Conservation (phyloP, 2,329 filamentous ascomycete species). For the Epichloe uncinata region DNA sequence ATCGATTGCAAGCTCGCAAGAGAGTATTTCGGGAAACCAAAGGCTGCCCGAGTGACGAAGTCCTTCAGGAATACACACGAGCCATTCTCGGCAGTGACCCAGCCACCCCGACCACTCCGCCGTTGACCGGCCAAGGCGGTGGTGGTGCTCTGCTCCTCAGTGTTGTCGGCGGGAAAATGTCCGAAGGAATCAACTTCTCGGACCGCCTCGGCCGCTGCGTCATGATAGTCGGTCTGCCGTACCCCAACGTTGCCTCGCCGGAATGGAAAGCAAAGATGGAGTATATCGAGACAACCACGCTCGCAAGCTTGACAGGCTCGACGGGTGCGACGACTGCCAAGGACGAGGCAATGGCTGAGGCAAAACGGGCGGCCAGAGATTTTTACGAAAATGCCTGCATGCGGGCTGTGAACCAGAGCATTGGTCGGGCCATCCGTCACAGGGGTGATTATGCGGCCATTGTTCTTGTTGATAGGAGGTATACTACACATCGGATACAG, state of each 20-base stretch:
- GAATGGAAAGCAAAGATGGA: constrained; percentile 90
- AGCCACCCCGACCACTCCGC: not conserved
- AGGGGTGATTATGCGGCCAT: constrained; percentile 82
- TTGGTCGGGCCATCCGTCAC: constrained; percentile 85
- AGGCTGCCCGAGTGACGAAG: constrained; percentile 47
- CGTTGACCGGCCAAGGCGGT: constrained; percentile 11
- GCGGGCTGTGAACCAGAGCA: constrained; percentile 93
- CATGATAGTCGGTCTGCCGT: constrained; percentile 82
- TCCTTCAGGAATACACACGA: constrained; percentile 59
- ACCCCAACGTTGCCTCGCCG: constrained; percentile 76
- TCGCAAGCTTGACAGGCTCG: constrained; percentile 20
- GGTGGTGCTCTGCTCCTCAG: constrained; percentile 69
- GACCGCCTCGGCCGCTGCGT: constrained; percentile 82
- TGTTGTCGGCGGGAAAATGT: constrained; percentile 88
- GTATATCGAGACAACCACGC: constrained; percentile 58
- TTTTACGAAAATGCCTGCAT: constrained; percentile 95
- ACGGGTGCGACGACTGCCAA: constrained; percentile 8
- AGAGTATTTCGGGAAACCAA: constrained; percentile 46
- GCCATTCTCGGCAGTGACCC: constrained; percentile 41
- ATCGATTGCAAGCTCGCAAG: constrained; percentile 45
- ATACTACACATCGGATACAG: constrained; percentile 58
- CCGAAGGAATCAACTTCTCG: constrained; percentile 96
- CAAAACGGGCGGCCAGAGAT: constrained; percentile 52
- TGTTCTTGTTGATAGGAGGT: constrained; percentile 69
- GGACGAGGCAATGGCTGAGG: constrained; percentile 16